Evolutionary conservation across 352 stramenopile species (phyloP), one percentile per base, ranked within the genome.

Genomic region (Thalassiosira ordinaria): DNA sequence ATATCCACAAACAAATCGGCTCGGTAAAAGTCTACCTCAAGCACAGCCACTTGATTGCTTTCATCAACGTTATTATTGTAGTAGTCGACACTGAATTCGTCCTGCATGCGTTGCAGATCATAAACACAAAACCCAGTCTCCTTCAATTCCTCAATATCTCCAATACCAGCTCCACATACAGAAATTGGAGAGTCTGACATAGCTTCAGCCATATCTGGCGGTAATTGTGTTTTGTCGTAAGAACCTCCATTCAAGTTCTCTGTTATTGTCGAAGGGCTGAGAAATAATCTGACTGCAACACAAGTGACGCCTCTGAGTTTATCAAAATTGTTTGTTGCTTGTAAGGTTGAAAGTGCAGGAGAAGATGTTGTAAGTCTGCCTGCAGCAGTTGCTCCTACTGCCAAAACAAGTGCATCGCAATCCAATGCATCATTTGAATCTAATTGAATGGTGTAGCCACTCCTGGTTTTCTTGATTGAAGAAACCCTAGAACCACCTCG

Each of bases 61-160:
- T 33, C 16, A 27, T 29, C 22, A 57, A 62, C 41, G 41, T 74
- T 68, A 8, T 33, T 60, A 22, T 63, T 68, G 9, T 78, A 66
- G 29, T 63, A 74, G 22, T 72, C 44, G 16, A 87, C 71, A 26
- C 56, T 72, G 66, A 89, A 87, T 62, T 91, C 69, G 69, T 90
- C 80, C 16, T 93, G 89, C 63, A 93, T 87, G 37, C 85, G 44
- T 52, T 90, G 76, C 31, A 93, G 69, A 77, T 93, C 89, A 57
- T 93, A 93, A 64, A 93, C 85, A 53, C 89, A 92, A 78, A 93
- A 93, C 2, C 89, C 89, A 29, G 86, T 89, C 65, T 92, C 89
- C 0, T 75, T 62, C 24, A 93, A 71, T 61, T 91, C 68, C 1
- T 78, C 46, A 55, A 91, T 87, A 20, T 47, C 51, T 16, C 80